Base-by-base conservation (phyloP, 179 eudicot genomes). In the Spinacia oleracea region DNA sequence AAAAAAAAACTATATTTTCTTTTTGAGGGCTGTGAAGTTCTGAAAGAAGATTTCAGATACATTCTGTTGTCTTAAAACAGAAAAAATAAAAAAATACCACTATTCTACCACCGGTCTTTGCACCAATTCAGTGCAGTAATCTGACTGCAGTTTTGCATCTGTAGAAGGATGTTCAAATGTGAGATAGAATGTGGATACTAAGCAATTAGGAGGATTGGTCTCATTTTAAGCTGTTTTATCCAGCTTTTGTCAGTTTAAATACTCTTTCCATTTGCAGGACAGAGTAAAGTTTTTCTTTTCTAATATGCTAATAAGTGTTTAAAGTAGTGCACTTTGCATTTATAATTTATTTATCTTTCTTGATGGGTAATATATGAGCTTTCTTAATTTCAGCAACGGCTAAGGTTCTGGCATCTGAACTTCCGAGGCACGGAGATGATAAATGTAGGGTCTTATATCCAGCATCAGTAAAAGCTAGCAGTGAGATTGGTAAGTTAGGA, bases 381-480 rank as follows among this genome's bases (percentile, higher is more conserved):
- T 71, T 66, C 75, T 77, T 3, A 71, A 53, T 76, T 86, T 79
- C 90, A 96, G 98, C 99, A 10, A 93, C 89, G 21, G 99, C 89
- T 69, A 96, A 89, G 85, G 89, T 87, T 79, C 82, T 96, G 83
- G 96, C 99, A 60, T 87, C 89, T 62, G 98, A 96, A 83, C 98
- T 96, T 78, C 99, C 99, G 58, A 86, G 83, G 79, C 27, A 68
- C 74, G 85, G 88, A 32, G 83, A 80, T 76, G 72, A 78, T 79
- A 85, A 65, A 78, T 89, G 91, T 79, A 83, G 75, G 27, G 99
- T 96, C 82, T 83, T 96, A 51, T 96, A 96, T 84, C 99, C 99
- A 63, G 98, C 98, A 72, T 96, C 99, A 55, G 94, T 85, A 68
- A 96, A 90, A 89, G 99, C 99, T 83, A 77, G 99, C 77, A 73